These are phyloP conservation scores for Xerocomus spinulosus DNA, from an alignment of 768 basidiomycete genomes.

Conservation along the genomic window DNA sequence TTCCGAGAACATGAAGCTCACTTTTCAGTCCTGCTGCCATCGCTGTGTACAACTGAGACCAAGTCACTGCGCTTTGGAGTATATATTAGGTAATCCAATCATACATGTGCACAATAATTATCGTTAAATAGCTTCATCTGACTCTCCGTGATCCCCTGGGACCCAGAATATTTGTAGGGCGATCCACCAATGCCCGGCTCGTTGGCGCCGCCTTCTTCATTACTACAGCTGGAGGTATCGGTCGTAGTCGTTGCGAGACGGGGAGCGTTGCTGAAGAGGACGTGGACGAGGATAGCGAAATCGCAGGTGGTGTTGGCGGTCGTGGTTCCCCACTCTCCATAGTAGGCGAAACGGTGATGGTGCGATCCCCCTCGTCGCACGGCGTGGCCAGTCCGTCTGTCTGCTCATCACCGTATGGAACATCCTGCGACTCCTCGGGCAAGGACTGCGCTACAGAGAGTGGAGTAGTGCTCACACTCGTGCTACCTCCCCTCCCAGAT, in stretches of 20 bases:
- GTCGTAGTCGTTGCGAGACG: slow-evolving; percentile 11
- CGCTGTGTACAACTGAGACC: slow-evolving; percentile 4
- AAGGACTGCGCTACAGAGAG: slow-evolving; percentile 35
- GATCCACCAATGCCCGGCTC: slow-evolving; percentile 28
- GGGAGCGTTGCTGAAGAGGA: slow-evolving; percentile 35
- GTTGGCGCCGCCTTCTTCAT: slow-evolving; percentile 29
- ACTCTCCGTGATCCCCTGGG: slow-evolving; percentile 30
- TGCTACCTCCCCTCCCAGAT: slow-evolving; percentile 40
- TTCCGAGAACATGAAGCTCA: slow-evolving; percentile 29
- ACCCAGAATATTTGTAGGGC: slow-evolving; percentile 33
- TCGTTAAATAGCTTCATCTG: slow-evolving; percentile 13
- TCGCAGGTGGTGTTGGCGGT: slow-evolving; percentile 17
- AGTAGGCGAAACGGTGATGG: slow-evolving; percentile 14
- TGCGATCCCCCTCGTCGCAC: slow-evolving; percentile 17
- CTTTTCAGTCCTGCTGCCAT: slow-evolving; percentile 72
- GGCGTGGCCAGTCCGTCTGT: slow-evolving; percentile 25
- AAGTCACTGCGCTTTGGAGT: slow-evolving; percentile 4
- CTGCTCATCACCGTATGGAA: slow-evolving; percentile 11
- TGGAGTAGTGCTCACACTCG: slow-evolving; percentile 34
- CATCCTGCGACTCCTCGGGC: slow-evolving; percentile 26
- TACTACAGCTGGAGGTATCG: background rate
- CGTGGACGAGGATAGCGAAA: slow-evolving; percentile 36
- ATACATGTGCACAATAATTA: background rate
- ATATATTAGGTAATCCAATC: slow-evolving; percentile 23
- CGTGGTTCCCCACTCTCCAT: slow-evolving; percentile 10